phyloP scores from a whole-genome alignment of 495 filamentous ascomycete species.

The Penicillium steckii region DNA sequence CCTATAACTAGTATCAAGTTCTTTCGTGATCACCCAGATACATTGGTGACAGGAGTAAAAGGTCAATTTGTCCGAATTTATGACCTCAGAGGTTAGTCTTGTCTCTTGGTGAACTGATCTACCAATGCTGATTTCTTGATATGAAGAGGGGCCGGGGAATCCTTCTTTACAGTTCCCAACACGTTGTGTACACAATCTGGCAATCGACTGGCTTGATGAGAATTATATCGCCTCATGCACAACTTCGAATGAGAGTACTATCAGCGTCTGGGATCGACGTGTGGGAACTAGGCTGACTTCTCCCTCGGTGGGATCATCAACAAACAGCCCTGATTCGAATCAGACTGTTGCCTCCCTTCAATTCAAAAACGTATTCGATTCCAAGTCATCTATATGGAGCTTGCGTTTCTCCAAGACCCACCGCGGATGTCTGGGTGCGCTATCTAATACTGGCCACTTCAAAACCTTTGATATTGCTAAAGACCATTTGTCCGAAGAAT shows the following conservation, averaged over 20 bases:
- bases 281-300: constrained; percentile 52
- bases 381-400: constrained; percentile 65
- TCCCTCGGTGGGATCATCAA: constrained; percentile 35
- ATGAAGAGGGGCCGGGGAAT: constrained; percentile 51
- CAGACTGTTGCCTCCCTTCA: constrained; percentile 59
- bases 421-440: constrained; percentile 68
- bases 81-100: constrained; percentile 73
- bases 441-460: constrained; percentile 77
- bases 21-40: constrained; percentile 80
- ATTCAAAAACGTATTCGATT: constrained; percentile 62
- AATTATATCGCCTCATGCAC: constrained; percentile 94
- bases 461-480: constrained; percentile 69
- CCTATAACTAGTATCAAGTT: constrained; percentile 90
- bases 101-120: background rate
- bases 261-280: constrained; percentile 89
- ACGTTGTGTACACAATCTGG: constrained; percentile 83
- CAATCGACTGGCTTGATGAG: constrained; percentile 84
- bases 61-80: constrained; percentile 86
- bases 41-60: constrained; percentile 78
- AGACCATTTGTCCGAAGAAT: constrained; percentile 49
- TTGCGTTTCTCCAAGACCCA: constrained; percentile 76
- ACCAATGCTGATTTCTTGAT: constrained; percentile 8
- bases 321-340: constrained; percentile 29
- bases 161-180: constrained; percentile 66
- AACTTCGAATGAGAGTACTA: constrained; percentile 60